Percentiles rank a stretch among this genome's conserved stretches.
phyloP scores from a whole-genome alignment of 495 filamentous ascomycete species.

The Lophium mytilinum region DNA sequence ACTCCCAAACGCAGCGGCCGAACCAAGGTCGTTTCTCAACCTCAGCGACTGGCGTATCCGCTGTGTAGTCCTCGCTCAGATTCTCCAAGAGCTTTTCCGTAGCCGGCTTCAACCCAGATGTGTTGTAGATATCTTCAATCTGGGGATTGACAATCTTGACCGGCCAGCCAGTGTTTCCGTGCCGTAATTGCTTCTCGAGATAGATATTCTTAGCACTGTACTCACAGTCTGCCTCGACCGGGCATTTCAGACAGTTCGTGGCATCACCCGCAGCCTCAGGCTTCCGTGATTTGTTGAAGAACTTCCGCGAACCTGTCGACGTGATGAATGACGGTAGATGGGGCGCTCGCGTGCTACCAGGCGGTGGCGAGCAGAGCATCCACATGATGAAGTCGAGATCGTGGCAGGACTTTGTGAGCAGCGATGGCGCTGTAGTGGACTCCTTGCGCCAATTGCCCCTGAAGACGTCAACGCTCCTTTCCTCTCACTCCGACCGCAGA shows the following conservation, averaged over 20 bases:
- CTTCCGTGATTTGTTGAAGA: slow-evolving; percentile 67
- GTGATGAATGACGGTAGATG: slow-evolving; percentile 69
- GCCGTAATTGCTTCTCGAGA: slow-evolving; percentile 46
- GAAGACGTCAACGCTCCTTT: neutral
- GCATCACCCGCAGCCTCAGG: slow-evolving; percentile 61
- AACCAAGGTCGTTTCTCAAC: slow-evolving; percentile 69
- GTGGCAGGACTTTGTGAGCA: slow-evolving; percentile 91
- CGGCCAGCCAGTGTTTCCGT: slow-evolving; percentile 66
- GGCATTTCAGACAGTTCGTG: slow-evolving; percentile 83
- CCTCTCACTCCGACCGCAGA: neutral
- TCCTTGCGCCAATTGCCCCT: slow-evolving; percentile 88
- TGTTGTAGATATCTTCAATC: slow-evolving; percentile 61
- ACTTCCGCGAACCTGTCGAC: slow-evolving; percentile 62
- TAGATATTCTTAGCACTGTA: slow-evolving; percentile 84
- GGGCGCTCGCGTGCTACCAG: slow-evolving; percentile 34
- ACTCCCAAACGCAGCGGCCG: slow-evolving; percentile 88
- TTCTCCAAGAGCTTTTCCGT: slow-evolving; percentile 40
- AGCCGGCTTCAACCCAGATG: slow-evolving; percentile 34
- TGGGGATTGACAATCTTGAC: slow-evolving; percentile 82
- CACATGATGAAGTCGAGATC: slow-evolving; percentile 89
- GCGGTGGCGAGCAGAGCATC: slow-evolving; percentile 64
- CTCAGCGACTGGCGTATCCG: slow-evolving; percentile 39
- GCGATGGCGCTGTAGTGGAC: slow-evolving; percentile 59
- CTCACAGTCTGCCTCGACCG: slow-evolving; percentile 60
- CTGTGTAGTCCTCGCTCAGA: slow-evolving; percentile 63